phyloP scores from a whole-genome alignment of 768 basidiomycete genomes.

The Collybia sordida region DNA sequence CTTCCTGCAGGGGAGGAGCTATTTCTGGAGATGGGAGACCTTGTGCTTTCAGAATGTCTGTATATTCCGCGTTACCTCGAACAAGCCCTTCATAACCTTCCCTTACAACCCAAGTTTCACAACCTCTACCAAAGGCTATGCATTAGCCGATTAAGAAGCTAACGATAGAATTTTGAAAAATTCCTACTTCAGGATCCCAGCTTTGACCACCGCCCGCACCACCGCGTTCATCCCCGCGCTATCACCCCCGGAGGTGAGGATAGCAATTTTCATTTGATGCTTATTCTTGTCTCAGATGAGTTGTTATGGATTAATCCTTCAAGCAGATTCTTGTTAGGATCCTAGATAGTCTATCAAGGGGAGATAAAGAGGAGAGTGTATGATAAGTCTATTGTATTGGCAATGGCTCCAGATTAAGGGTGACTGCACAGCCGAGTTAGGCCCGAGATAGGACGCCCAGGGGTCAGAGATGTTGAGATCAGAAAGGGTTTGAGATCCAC shows the following conservation, averaged over 20 bases:
- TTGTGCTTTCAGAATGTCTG: conserved; percentile 14
- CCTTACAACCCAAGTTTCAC: conserved; percentile 93
- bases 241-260: conserved; percentile 95
- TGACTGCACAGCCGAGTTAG: too few relatives aligned
- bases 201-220: conserved; percentile 91
- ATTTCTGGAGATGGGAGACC: background rate
- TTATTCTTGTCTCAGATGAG: background rate
- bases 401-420: too few relatives aligned
- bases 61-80: conserved; percentile 68
- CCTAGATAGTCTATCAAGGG: too few relatives aligned
- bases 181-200: conserved; percentile 83
- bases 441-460: too few relatives aligned
- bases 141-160: background rate
- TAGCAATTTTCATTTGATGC: conserved; percentile 79
- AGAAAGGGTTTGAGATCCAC: too few relatives aligned
- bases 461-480: too few relatives aligned
- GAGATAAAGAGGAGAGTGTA: too few relatives aligned
- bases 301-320: background rate
- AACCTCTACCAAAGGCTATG: conserved; percentile 59
- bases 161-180: conserved; percentile 1
- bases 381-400: too few relatives aligned
- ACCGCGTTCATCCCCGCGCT: conserved; percentile 97
- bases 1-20: conserved; percentile 3
- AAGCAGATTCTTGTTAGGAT: background rate
- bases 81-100: conserved; percentile 99